A percentile compares a stretch with the other conserved stretches of the same genome.
Conservation (phyloP, 768 basidiomycete genomes). For the Agrocybe chaxingu region DNA sequence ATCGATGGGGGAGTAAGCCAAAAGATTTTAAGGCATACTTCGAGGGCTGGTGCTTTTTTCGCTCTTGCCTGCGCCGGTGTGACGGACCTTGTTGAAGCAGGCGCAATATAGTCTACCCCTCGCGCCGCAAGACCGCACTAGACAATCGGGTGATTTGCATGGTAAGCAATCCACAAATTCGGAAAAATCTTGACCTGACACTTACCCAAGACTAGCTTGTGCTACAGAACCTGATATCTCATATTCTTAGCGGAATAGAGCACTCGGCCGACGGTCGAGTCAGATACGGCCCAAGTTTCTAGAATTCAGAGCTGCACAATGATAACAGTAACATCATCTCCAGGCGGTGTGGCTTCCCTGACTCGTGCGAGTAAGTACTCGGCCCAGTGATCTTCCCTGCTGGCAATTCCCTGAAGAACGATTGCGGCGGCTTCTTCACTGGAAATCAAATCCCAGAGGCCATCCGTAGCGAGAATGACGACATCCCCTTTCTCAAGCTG, state of each 20-base stretch:
- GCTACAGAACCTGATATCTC: not conserved
- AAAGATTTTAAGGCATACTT: too few relatives aligned
- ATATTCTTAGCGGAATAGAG: not conserved
- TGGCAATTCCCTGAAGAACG: conserved; percentile 24
- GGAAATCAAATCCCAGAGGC: conserved; percentile 52
- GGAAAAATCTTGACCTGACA: too few relatives aligned
- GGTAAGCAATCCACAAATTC: too few relatives aligned
- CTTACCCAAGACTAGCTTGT: not conserved
- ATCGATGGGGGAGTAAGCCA: too few relatives aligned
- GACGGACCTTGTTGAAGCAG: too few relatives aligned
- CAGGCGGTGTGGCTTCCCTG: conserved; percentile 19
- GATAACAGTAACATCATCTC: conserved; percentile 34
- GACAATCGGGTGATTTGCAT: too few relatives aligned
- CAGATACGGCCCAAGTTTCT: not conserved
- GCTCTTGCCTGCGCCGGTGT: too few relatives aligned
- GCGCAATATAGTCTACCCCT: too few relatives aligned
- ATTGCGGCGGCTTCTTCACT: conserved; percentile 44
- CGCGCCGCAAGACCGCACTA: too few relatives aligned
- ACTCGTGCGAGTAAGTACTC: conserved; percentile 24
- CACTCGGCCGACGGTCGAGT: not conserved
- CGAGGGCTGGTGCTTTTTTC: too few relatives aligned
- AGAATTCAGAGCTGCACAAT: conserved; percentile 17
- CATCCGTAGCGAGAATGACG: conserved; percentile 52
- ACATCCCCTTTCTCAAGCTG: conserved; percentile 36
- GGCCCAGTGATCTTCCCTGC: conserved; percentile 23